These are phyloP conservation scores for Xylaria curta DNA, from an alignment of 495 filamentous ascomycete genomes.

Conservation along the genomic window DNA sequence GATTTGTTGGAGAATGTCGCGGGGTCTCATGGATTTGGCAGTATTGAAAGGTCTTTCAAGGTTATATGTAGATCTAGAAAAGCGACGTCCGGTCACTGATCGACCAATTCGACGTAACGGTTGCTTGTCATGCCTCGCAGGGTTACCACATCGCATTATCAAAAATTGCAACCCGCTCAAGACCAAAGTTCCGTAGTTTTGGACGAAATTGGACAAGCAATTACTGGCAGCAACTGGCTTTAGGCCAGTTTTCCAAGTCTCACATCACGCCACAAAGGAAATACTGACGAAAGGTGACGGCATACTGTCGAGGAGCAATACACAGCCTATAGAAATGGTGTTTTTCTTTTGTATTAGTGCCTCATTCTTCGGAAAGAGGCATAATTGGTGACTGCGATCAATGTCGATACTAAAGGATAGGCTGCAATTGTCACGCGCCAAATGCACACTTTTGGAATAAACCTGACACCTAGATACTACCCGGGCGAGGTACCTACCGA, in stretches of 20 bases:
- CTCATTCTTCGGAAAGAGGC: not conserved
- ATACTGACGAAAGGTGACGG: conserved; percentile 22
- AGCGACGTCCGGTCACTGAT: not conserved
- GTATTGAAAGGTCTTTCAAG: not conserved
- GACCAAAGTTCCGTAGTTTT: not conserved
- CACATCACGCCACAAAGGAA: conserved; percentile 14
- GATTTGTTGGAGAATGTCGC: conserved; percentile 2
- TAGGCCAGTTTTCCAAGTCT: not conserved
- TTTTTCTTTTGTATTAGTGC: not conserved
- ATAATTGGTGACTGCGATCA: not conserved
- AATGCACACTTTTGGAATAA: conserved; percentile 5
- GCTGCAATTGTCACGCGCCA: not conserved
- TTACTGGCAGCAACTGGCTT: not conserved
- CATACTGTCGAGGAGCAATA: conserved; percentile 1
- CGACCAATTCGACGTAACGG: not conserved
- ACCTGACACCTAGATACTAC: conserved; percentile 18
- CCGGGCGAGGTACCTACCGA: not conserved
- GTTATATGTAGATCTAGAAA: not conserved
- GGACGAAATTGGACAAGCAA: not conserved
- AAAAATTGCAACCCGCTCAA: not conserved
- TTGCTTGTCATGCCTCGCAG: not conserved
- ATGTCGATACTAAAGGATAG: not conserved
- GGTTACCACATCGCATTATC: not conserved
- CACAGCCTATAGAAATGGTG: conserved; percentile 15
- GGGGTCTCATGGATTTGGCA: not conserved